Conservation (phyloP, 2,329 filamentous ascomycete species). For the Fusarium longipes region DNA sequence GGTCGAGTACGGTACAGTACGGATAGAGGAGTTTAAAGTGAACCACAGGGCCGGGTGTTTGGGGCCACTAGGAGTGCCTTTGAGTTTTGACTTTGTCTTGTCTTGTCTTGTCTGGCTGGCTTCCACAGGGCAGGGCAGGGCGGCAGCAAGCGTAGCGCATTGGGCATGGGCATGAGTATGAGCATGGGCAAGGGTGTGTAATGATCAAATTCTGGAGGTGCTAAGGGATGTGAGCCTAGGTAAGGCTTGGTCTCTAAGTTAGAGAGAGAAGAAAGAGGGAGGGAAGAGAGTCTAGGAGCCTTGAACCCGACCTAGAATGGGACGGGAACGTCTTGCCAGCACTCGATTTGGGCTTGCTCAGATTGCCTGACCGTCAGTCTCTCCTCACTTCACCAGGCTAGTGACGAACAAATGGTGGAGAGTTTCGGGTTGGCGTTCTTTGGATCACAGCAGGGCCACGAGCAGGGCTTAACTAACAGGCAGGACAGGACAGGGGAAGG, state of each 20-base stretch:
- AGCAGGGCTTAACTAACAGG: conserved; percentile 38
- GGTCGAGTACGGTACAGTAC: conserved; percentile 4
- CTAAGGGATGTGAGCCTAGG: conserved; percentile 26
- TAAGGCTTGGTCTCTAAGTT: conserved; percentile 24
- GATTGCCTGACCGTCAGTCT: conserved; percentile 34
- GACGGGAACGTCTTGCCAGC: neutral
- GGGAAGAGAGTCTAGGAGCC: conserved; percentile 1
- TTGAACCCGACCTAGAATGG: conserved; percentile 10
- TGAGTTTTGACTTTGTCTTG: conserved; percentile 37
- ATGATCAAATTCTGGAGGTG: conserved; percentile 1
- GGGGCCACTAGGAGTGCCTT: conserved; percentile 35
- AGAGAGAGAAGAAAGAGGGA: neutral
- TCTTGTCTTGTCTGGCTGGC: conserved; percentile 17
- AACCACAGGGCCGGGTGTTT: conserved; percentile 43
- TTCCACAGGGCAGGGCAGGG: conserved; percentile 25
- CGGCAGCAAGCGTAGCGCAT: conserved; percentile 25
- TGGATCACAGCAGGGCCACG: conserved; percentile 45
- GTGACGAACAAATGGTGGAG: conserved; percentile 42
- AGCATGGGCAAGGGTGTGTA: conserved; percentile 31
- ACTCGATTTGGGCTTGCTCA: conserved; percentile 15
- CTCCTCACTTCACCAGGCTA: conserved; percentile 21
- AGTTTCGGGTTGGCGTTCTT: conserved; percentile 44
- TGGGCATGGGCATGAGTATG: conserved; percentile 6
- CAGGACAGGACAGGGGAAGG: conserved; percentile 9
- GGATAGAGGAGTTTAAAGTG: conserved; percentile 42